These are phyloP conservation scores for Musa balbisiana DNA, from an alignment of 202 grass and related monocot genomes.

Conservation along the genomic window DNA sequence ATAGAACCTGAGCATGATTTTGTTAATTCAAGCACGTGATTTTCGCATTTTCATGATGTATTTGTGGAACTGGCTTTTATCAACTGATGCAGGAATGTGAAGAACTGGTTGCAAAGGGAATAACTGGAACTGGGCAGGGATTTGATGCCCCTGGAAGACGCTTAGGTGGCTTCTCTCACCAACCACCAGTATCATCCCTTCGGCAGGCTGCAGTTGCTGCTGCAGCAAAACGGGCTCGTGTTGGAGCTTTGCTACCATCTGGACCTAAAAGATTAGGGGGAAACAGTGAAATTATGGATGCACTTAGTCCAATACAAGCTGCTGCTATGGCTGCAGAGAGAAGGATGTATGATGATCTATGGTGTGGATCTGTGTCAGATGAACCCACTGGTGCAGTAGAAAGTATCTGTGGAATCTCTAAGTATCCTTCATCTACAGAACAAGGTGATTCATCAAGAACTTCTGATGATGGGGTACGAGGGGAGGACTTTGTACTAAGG, in stretches of 20 bases:
- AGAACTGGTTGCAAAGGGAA: constrained; percentile 85
- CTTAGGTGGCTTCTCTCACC: constrained; percentile 59
- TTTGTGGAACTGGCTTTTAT: neutral
- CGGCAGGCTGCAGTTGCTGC: constrained; percentile 60
- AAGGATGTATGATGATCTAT: constrained; percentile 92
- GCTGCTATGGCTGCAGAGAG: constrained; percentile 94
- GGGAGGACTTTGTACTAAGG: neutral
- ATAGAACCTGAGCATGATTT: neutral
- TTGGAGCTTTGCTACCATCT: constrained; percentile 54
- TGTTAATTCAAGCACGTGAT: neutral
- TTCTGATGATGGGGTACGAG: neutral
- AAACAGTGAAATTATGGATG: constrained; percentile 72
- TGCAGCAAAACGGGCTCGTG: constrained; percentile 71
- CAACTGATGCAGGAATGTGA: constrained; percentile 70
- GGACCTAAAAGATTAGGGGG: constrained; percentile 81
- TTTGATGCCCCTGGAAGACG: constrained; percentile 73
- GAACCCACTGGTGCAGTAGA: neutral
- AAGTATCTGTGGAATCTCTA: neutral
- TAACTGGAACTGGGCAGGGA: constrained; percentile 76
- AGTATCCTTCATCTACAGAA: constrained; percentile 17
- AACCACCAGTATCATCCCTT: constrained; percentile 54
- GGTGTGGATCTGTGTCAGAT: constrained; percentile 56
- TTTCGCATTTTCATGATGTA: neutral
- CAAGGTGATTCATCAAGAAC: constrained; percentile 22
- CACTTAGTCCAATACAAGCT: constrained; percentile 88